phyloP scores from a whole-genome alignment of 2,329 filamentous ascomycete species.

The Mariannaea elegans region DNA sequence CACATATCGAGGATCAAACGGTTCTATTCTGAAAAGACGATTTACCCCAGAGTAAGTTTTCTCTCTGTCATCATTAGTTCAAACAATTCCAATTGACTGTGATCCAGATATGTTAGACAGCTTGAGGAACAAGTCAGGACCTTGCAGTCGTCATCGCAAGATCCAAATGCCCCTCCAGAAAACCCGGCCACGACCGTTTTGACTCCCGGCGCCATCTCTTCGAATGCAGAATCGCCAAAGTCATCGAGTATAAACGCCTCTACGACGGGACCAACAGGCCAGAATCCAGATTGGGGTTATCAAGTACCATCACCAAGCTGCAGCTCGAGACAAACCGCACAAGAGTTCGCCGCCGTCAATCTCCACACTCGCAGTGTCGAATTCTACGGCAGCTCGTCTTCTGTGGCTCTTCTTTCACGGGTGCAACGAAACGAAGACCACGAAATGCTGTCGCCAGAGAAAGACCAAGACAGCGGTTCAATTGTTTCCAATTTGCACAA shows the following conservation, averaged over 20 bases:
- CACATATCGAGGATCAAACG: constrained; percentile 36
- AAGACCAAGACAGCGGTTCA: constrained; percentile 42
- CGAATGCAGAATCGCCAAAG: constrained; percentile 8
- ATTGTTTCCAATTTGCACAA: constrained; percentile 57
- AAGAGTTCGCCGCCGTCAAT: constrained; percentile 55
- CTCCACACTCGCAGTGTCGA: constrained; percentile 56
- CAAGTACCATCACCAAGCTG: constrained; percentile 10
- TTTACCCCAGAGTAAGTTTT: constrained; percentile 6
- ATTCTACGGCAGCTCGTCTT: constrained; percentile 56
- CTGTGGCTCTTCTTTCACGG: constrained; percentile 54
- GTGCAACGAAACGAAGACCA: constrained; percentile 43
- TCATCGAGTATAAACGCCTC: constrained; percentile 30
- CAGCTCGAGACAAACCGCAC: constrained; percentile 30
- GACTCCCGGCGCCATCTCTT: constrained; percentile 1
- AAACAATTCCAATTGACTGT: no score
- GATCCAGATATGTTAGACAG: constrained; percentile 35
- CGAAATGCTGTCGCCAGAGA: constrained; percentile 2
- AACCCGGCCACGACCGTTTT: background rate
- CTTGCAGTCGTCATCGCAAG: constrained; percentile 19
- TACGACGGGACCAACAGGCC: background rate
- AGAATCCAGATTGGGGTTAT: constrained; percentile 7
- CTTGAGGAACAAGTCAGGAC: constrained; percentile 36
- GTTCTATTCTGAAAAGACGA: constrained; percentile 2
- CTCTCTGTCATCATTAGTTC: no score
- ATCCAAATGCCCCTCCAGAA: background rate